These are phyloP conservation scores for Leonotis leonurus DNA, from an alignment of 257 asterid genomes.

Conservation along the genomic window DNA sequence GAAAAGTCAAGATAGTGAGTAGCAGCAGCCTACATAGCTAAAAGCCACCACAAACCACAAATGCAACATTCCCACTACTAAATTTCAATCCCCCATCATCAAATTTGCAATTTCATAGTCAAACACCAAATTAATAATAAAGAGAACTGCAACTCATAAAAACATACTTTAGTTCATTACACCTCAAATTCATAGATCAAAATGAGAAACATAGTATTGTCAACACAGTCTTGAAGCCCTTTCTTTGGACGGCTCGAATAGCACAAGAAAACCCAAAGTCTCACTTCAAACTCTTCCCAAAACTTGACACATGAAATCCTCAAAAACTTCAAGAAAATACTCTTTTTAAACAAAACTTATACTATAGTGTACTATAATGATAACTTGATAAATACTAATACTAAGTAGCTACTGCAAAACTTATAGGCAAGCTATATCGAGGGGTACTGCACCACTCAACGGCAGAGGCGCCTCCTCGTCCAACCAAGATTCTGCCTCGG, in stretches of 20 bases:
- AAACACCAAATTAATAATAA: background rate
- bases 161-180: background rate
- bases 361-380: too few relatives aligned
- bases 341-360: conserved; percentile 13
- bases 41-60: background rate
- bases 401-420: conserved; percentile 92
- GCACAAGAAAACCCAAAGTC: conserved; percentile 49
- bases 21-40: background rate
- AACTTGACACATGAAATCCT: too few relatives aligned
- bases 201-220: background rate
- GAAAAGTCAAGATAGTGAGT: background rate
- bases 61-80: background rate
- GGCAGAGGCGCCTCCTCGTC: conserved; percentile 36
- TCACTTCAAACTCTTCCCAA: conserved; percentile 11
- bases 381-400: background rate
- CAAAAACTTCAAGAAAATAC: conserved; percentile 16
- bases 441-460: conserved; percentile 54
- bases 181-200: conserved; percentile 10
- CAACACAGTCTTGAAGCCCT: conserved; percentile 13
- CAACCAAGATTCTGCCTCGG: conserved; percentile 52
- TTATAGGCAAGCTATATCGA: conserved; percentile 73
- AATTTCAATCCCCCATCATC: background rate
- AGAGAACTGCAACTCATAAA: background rate
- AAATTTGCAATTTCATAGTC: background rate
- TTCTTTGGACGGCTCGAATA: conserved; percentile 73